A percentile compares a stretch with the other conserved stretches of the same genome.
Conservation (phyloP, 495 filamentous ascomycete genomes). For the Aspergillus asperescens region DNA sequence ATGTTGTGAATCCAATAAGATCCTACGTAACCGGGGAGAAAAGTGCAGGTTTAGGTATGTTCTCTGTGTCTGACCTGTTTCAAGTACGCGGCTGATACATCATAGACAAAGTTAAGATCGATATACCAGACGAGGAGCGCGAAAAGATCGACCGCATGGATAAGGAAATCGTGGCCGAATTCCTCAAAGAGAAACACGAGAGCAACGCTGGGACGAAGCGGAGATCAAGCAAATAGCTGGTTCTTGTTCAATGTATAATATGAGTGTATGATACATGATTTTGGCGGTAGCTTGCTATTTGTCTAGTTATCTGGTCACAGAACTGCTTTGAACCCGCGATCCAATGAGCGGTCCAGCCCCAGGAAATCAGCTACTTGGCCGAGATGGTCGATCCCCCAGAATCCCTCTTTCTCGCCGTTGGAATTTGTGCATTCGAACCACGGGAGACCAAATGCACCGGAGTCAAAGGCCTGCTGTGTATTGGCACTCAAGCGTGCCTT, state of each 20-base stretch:
- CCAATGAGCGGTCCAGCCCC: slow-evolving; percentile 41
- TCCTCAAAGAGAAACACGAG: slow-evolving; percentile 26
- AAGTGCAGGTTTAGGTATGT: not conserved
- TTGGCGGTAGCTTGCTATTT: not conserved
- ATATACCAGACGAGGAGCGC: not conserved
- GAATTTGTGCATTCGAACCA: slow-evolving; percentile 63
- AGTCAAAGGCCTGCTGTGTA: slow-evolving; percentile 52
- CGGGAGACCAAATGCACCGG: slow-evolving; percentile 67
- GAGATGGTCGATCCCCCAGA: slow-evolving; percentile 68
- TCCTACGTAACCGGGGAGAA: not conserved
- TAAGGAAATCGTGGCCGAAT: slow-evolving; percentile 30
- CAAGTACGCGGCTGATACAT: not conserved
- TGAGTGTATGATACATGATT: not conserved
- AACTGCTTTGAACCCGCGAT: slow-evolving; percentile 28
- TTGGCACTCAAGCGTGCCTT: slow-evolving; percentile 51
- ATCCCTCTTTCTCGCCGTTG: slow-evolving; percentile 55
- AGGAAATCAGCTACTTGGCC: slow-evolving; percentile 60
- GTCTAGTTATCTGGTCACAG: slow-evolving; percentile 16
- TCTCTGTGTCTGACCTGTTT: not conserved
- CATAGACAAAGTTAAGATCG: not conserved
- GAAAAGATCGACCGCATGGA: slow-evolving; percentile 27
- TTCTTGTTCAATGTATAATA: not conserved
- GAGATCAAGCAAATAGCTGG: not conserved
- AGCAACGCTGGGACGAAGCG: slow-evolving; percentile 17
- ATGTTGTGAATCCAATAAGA: not conserved